Evolutionary conservation across 495 filamentous ascomycete species (phyloP).

Genomic region (Hyaloscypha bicolor): DNA sequence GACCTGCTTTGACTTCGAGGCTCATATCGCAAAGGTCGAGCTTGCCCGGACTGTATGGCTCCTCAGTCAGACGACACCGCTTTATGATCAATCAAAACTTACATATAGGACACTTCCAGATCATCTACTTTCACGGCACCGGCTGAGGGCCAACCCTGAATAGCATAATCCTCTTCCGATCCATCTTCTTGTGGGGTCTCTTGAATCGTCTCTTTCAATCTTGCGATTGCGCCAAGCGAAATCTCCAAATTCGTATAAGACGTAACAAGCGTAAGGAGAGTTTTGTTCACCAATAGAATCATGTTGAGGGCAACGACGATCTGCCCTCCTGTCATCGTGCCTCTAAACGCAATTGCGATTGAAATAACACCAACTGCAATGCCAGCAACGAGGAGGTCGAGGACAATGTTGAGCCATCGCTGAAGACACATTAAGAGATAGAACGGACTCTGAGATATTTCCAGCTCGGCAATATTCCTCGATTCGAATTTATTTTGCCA

Average conservation of each 20-base stretch:
- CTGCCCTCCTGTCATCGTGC: conserved; percentile 44
- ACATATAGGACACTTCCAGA: conserved; percentile 42
- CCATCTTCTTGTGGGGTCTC: conserved; percentile 14
- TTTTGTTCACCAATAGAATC: conserved; percentile 35
- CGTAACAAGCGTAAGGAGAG: conserved; percentile 17
- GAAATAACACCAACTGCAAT: conserved; percentile 45
- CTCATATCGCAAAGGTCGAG: conserved; percentile 13
- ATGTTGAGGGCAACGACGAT: conserved; percentile 55
- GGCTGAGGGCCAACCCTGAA: conserved; percentile 37
- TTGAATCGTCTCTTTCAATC: conserved; percentile 33
- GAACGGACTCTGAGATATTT: conserved; percentile 51
- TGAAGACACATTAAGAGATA: conserved; percentile 58
- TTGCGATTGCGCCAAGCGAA: conserved; percentile 40
- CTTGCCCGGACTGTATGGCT: not conserved
- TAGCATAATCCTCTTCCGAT: not conserved
- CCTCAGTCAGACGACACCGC: not conserved
- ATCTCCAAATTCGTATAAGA: conserved; percentile 36
- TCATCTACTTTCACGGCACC: conserved; percentile 51
- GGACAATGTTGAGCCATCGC: conserved; percentile 52
- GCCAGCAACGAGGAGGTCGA: conserved; percentile 48
- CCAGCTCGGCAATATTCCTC: conserved; percentile 53
- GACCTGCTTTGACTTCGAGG: conserved; percentile 35
- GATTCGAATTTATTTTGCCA: conserved; percentile 46
- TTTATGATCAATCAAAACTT: not conserved
- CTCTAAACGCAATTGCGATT: conserved; percentile 38